Percentiles rank a stretch among this genome's conserved stretches.
phyloP scores from a whole-genome alignment of 2,329 filamentous ascomycete genomes.

The Fusarium austroafricanum region DNA sequence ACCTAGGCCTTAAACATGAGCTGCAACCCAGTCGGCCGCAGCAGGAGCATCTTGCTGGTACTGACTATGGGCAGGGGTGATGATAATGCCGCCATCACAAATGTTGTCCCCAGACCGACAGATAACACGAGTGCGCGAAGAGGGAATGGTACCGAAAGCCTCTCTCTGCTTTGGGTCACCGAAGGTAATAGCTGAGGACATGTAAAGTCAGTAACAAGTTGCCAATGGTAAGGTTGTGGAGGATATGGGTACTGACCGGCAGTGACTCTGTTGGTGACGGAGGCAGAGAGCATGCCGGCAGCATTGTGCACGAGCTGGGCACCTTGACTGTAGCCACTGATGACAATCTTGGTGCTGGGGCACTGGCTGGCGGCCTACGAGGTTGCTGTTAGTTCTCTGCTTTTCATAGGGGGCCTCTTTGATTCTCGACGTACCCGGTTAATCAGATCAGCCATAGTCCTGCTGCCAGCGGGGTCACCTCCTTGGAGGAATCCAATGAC shows the following conservation, averaged over 20 bases:
- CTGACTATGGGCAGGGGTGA: no score
- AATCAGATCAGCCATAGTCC: neutral
- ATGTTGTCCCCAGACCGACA: neutral
- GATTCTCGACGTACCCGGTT: neutral
- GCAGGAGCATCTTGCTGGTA: neutral
- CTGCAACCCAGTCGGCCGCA: neutral
- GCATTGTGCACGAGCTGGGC: neutral
- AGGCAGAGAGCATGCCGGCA: neutral
- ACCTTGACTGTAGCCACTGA: conserved; percentile 2
- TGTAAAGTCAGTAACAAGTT: neutral
- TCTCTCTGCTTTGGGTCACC: neutral
- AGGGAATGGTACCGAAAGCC: neutral
- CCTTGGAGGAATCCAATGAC: neutral
- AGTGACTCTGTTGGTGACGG: neutral
- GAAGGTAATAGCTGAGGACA: neutral
- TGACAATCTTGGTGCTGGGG: conserved; percentile 1
- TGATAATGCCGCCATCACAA: neutral
- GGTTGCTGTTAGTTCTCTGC: neutral
- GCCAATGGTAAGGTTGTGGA: no score
- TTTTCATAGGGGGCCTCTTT: neutral
- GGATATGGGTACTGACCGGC: neutral
- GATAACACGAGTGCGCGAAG: neutral
- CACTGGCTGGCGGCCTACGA: conserved; percentile 1
- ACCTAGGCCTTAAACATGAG: neutral
- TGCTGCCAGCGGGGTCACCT: neutral